A percentile compares a stretch with the other conserved stretches of the same genome.
Evolutionary conservation across 257 asterid genomes (phyloP).

Genomic region (Salvia hispanica): DNA sequence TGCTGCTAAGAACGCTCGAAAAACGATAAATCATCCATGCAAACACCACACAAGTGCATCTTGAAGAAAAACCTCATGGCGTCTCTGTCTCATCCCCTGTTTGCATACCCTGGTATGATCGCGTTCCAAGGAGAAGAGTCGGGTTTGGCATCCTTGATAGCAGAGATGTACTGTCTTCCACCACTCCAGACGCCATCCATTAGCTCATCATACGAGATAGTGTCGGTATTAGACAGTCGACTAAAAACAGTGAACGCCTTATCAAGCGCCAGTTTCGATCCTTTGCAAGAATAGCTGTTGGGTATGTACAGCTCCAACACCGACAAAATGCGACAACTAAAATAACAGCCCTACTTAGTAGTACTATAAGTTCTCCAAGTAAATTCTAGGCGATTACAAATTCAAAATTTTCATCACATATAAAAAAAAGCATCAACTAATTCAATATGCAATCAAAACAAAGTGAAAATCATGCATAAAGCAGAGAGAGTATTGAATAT

Average conservation of each 20-base stretch:
- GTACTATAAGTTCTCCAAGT: too few species aligned
- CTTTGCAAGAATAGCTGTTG: slow-evolving; percentile 26
- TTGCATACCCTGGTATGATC: slow-evolving; percentile 68
- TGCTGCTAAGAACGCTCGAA: slow-evolving; percentile 72
- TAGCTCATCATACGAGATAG: slow-evolving; percentile 68
- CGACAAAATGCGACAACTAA: too few species aligned
- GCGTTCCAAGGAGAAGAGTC: slow-evolving; percentile 90
- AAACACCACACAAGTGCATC: slow-evolving; percentile 55
- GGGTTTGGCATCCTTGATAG: slow-evolving; percentile 55
- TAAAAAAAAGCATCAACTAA: too few species aligned
- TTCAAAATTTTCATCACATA: too few species aligned
- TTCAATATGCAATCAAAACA: too few species aligned
- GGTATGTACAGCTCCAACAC: too few species aligned
- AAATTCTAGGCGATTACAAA: too few species aligned
- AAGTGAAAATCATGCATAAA: too few species aligned
- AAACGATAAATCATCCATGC: slow-evolving; percentile 75
- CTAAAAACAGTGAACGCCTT: slow-evolving; percentile 47
- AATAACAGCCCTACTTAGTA: too few species aligned
- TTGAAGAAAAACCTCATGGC: slow-evolving; percentile 54
- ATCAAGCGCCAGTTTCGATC: slow-evolving; percentile 58
- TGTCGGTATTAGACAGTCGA: slow-evolving; percentile 65
- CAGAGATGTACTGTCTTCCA: slow-evolving; percentile 59
- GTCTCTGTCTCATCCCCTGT: slow-evolving; percentile 51
- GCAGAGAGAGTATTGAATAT: too few species aligned
- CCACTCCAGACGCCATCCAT: slow-evolving; percentile 63